phyloP scores from a whole-genome alignment of 2,329 filamentous ascomycete species.

The Trichophyton mentagrophytes region DNA sequence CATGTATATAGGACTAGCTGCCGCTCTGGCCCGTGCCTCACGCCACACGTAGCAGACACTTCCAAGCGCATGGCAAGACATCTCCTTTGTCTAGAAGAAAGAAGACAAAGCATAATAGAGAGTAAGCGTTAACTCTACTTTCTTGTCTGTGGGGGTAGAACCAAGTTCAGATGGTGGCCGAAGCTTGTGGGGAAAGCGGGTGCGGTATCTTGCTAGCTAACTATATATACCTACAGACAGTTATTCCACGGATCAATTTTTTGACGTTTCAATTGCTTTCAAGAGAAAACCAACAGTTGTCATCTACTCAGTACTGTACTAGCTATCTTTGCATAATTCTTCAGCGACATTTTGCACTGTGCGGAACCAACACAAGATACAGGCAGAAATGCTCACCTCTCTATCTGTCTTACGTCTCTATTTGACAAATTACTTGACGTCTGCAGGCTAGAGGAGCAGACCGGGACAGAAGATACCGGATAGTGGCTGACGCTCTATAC shows the following conservation, averaged over 20 bases:
- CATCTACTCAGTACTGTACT: too few species aligned
- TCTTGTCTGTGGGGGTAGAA: background rate
- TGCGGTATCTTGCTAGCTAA: background rate
- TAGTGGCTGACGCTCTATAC: background rate
- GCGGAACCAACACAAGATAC: background rate
- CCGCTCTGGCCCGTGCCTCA: background rate
- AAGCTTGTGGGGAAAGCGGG: background rate
- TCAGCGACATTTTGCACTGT: background rate
- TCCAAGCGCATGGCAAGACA: background rate
- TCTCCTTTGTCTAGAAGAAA: slow-evolving; percentile 1
- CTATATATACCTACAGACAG: background rate
- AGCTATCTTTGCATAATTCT: too few species aligned
- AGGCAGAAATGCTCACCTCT: background rate
- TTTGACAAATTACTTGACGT: background rate
- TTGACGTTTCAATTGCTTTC: background rate
- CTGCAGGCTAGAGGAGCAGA: background rate
- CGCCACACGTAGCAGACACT: background rate
- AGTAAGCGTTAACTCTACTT: background rate
- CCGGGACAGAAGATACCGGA: background rate
- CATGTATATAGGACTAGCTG: background rate
- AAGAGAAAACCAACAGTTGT: too few species aligned
- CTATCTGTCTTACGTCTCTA: background rate
- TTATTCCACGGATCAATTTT: background rate
- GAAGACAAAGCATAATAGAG: background rate
- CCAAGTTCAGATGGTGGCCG: background rate